A percentile compares a stretch with the other conserved stretches of the same genome.
Evolutionary conservation across 2,329 filamentous ascomycete species (phyloP).

Genomic region (Spiromastix sp.): DNA sequence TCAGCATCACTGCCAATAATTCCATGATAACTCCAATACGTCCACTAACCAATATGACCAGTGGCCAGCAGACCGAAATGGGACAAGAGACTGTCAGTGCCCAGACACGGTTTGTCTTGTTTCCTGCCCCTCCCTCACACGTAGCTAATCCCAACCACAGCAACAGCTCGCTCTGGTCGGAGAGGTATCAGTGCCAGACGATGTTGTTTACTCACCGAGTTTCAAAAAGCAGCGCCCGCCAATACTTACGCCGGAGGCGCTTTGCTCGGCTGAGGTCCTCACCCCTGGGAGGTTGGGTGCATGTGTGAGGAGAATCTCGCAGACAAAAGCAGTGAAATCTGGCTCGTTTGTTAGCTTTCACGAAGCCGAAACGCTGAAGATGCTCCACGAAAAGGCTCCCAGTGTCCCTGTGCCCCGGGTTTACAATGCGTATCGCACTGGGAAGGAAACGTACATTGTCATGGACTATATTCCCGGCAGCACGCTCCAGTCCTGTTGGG

Average conservation of each 20-base stretch:
- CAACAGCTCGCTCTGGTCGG: too few species aligned
- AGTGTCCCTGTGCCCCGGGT: constrained; percentile 7
- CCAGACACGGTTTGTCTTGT: too few species aligned
- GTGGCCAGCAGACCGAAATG: too few species aligned
- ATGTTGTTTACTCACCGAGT: constrained; percentile 6
- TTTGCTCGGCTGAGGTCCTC: too few species aligned
- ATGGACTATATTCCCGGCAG: constrained; percentile 9
- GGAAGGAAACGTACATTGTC: constrained; percentile 9
- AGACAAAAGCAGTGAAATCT: not conserved
- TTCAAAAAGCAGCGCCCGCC: constrained; percentile 3
- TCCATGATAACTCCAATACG: too few species aligned
- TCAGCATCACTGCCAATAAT: too few species aligned
- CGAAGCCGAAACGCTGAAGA: not conserved
- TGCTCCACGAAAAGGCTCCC: not conserved
- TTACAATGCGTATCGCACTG: constrained; percentile 11
- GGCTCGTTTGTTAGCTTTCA: not conserved
- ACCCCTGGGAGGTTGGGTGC: not conserved
- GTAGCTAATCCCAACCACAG: too few species aligned
- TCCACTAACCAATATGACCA: too few species aligned
- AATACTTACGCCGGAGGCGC: not conserved
- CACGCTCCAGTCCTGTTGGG: constrained; percentile 8
- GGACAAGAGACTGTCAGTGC: too few species aligned
- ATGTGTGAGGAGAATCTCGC: not conserved
- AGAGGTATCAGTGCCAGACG: too few species aligned
- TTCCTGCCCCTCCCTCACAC: too few species aligned